Percentiles rank a stretch among this genome's conserved stretches.
These are phyloP conservation scores for Microsporum ferrugineum DNA, from an alignment of 2,329 filamentous ascomycete species.

Conservation along the genomic window DNA sequence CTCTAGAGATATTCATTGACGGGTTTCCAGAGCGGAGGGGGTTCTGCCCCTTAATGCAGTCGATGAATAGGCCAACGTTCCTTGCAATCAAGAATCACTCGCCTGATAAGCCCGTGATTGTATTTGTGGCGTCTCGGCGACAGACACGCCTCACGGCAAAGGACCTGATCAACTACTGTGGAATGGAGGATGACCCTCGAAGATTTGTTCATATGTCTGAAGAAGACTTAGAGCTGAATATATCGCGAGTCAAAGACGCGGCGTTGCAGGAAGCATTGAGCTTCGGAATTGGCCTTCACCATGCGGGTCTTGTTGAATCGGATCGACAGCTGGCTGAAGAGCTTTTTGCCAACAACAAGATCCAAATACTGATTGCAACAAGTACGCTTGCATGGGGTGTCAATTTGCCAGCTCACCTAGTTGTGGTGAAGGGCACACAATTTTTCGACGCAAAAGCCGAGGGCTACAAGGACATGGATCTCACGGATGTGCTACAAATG, in stretches of 20 bases:
- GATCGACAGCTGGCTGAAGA: slow-evolving; percentile 88
- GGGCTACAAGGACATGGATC: slow-evolving; percentile 96
- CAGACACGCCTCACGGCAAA: slow-evolving; percentile 92
- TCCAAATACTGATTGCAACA: slow-evolving; percentile 90
- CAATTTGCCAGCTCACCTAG: slow-evolving; percentile 89
- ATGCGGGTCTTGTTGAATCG: slow-evolving; percentile 90
- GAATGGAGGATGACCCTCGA: slow-evolving; percentile 95
- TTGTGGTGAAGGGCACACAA: slow-evolving; percentile 96
- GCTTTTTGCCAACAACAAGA: slow-evolving; percentile 93
- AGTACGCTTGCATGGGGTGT: slow-evolving; percentile 97
- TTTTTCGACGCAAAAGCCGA: slow-evolving; percentile 97
- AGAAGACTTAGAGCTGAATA: slow-evolving; percentile 78
- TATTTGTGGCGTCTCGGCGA: slow-evolving; percentile 89
- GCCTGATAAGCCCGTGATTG: slow-evolving; percentile 92
- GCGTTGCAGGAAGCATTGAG: slow-evolving; percentile 85
- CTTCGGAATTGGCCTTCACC: slow-evolving; percentile 93
- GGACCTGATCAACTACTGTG: slow-evolving; percentile 92
- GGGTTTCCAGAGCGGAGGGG: slow-evolving; percentile 91
- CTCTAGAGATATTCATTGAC: slow-evolving; percentile 91
- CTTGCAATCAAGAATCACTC: slow-evolving; percentile 93
- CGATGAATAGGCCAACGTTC: slow-evolving; percentile 96
- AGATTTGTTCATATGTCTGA: slow-evolving; percentile 90
- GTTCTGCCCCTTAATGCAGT: slow-evolving; percentile 96
- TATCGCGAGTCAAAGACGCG: slow-evolving; percentile 85
- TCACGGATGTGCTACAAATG: slow-evolving; percentile 98